Evolutionary conservation across 148 eudicot genomes (phyloP).

Genomic region (Polygonum aviculare): DNA sequence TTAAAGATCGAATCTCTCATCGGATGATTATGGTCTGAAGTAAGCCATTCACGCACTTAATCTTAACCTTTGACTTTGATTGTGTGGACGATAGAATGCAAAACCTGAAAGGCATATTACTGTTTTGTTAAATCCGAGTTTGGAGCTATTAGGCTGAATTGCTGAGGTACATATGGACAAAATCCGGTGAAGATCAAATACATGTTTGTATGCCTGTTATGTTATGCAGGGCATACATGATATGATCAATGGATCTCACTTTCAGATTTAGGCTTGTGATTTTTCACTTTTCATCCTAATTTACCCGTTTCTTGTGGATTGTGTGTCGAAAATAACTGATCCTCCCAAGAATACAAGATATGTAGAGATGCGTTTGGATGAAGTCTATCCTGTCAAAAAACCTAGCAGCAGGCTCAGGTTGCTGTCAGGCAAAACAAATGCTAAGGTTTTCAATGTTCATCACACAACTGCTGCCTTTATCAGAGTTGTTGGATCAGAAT

Average conservation of each 20-base stretch:
- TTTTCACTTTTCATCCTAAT: too few species aligned
- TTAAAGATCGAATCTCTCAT: too few species aligned
- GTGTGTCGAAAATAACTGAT: conserved; percentile 39
- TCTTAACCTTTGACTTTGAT: background rate
- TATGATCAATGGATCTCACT: too few species aligned
- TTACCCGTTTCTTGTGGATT: conserved; percentile 24
- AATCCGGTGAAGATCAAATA: too few species aligned
- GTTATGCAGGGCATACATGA: too few species aligned
- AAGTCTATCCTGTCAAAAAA: conserved; percentile 64
- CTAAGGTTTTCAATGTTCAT: conserved; percentile 75
- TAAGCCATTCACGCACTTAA: too few species aligned
- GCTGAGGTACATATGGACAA: too few species aligned
- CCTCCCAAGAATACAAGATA: conserved; percentile 50
- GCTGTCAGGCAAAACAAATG: conserved; percentile 50
- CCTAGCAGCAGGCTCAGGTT: conserved; percentile 44
- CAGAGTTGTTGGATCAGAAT: conserved; percentile 28
- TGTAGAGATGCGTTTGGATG: conserved; percentile 57
- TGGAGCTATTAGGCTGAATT: too few species aligned
- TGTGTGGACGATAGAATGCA: background rate
- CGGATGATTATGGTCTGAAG: too few species aligned
- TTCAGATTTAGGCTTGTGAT: too few species aligned
- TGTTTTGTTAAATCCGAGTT: background rate
- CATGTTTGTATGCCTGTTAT: too few species aligned
- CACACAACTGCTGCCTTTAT: conserved; percentile 82
- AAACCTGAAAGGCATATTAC: background rate